Evolutionary conservation across 768 basidiomycete species (phyloP), one percentile per base, ranked within the genome.

Genomic region (Lactarius sanguifluus): DNA sequence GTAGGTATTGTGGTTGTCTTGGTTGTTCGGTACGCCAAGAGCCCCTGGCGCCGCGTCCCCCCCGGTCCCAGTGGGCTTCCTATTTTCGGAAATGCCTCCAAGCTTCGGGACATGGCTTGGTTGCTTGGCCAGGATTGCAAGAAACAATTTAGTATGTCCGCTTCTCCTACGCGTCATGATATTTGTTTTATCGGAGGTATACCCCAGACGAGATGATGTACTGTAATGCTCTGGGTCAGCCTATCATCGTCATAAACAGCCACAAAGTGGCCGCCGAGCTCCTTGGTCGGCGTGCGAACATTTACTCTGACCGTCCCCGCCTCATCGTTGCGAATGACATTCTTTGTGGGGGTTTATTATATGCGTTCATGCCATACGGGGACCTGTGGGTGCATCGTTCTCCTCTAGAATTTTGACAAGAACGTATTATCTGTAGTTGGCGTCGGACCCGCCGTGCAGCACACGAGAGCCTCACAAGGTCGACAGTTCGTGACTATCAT

Each of bases 201-300:
- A 23, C 25, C 12, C 34, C 25, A 64, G 64, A 45, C 1, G 64
- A 64, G 16, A 30, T 64, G 1, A 28, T 64, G 38, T 59, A 59
- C 38, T 47, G 58, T 16, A 59, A 59, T 20, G 45, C 58, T n/a
- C 15, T 59, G 10, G 64, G 64, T 5, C 45, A 64, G 16, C 57
- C 64, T 23, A 52, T 76, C 16, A 45, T 79, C 18, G 70, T 79
- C 8, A 65, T 78, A 15, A 80, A 78, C 69, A 72, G 70, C 25
- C 70, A 71, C 47, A 72, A 72, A 45, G 71, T 71, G 16, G 77
- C 74, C 1, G 55, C 64, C 8, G 82, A 82, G 10, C 72, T 82
- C 2, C 72, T 81, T 9, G 79, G 79, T 45, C 75, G 76, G 45
- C 75, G 77, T 13, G 64, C 69, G 30, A 61, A 47, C 15, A 69